Evolutionary conservation across 2,329 filamentous ascomycete species (phyloP).

Genomic region (Tolypocladium pustulatum): DNA sequence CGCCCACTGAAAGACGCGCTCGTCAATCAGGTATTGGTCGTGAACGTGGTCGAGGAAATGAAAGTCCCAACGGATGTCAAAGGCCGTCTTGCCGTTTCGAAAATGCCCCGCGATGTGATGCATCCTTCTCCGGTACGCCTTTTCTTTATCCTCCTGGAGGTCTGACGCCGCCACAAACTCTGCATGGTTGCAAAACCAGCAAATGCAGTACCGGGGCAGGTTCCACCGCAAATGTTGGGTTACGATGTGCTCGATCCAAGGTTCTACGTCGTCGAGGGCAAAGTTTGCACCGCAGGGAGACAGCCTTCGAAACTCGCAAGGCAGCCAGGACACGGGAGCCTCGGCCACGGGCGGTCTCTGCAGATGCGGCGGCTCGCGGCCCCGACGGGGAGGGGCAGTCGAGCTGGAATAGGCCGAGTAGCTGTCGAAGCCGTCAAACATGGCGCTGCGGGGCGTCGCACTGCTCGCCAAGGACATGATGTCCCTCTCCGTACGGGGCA

Average conservation of each 20-base stretch:
- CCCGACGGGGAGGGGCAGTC: conserved; percentile 12
- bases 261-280: conserved; percentile 19
- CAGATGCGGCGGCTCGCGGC: conserved; percentile 5
- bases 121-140: conserved; percentile 31
- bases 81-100: conserved; percentile 9
- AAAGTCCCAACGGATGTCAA: conserved; percentile 27
- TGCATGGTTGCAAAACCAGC: conserved; percentile 38
- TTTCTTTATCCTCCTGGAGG: conserved; percentile 1
- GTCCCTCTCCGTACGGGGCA: background rate
- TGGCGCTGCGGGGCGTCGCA: conserved; percentile 5
- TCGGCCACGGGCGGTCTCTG: conserved; percentile 5
- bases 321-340: conserved; percentile 13
- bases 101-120: conserved; percentile 38
- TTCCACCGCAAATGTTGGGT: conserved; percentile 21
- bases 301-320: conserved; percentile 34
- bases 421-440: conserved; percentile 4
- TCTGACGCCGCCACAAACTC: conserved; percentile 16
- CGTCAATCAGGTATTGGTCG: conserved; percentile 14
- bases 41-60: conserved; percentile 27
- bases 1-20: conserved; percentile 10
- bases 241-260: conserved; percentile 37
- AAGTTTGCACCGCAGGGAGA: conserved; percentile 27
- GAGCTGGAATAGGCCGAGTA: conserved; percentile 10
- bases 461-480: conserved; percentile 2
- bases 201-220: conserved; percentile 27